Evolutionary conservation across 2,329 filamentous ascomycete genomes (phyloP).

Genomic region (Graphium sp.): DNA sequence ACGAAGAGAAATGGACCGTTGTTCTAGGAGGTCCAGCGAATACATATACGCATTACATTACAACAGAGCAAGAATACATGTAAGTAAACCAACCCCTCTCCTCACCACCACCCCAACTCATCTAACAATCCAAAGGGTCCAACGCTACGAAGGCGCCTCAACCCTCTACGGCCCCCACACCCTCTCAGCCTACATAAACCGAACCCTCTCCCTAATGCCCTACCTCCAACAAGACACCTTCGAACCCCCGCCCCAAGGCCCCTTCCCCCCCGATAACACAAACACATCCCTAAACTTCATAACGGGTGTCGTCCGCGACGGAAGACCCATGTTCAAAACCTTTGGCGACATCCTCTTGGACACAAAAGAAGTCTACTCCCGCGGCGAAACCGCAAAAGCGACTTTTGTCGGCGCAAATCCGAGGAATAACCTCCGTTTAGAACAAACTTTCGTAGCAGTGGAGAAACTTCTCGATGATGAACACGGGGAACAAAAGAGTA

Average conservation of each 20-base stretch:
- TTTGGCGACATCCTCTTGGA: slow-evolving; percentile 54
- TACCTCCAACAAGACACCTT: slow-evolving; percentile 18
- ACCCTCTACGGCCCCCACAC: slow-evolving; percentile 77
- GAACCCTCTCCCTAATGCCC: slow-evolving; percentile 47
- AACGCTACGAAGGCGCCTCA: slow-evolving; percentile 89
- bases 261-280: slow-evolving; percentile 61
- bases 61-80: slow-evolving; percentile 48
- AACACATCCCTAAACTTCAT: slow-evolving; percentile 67
- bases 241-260: slow-evolving; percentile 29
- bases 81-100: not conserved
- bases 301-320: slow-evolving; percentile 60
- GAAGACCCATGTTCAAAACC: slow-evolving; percentile 40
- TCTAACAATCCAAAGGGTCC: slow-evolving; percentile 26
- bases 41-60: slow-evolving; percentile 52
- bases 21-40: slow-evolving; percentile 42
- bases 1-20: slow-evolving; percentile 3
- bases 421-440: slow-evolving; percentile 69
- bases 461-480: slow-evolving; percentile 34
- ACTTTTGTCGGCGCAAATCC: slow-evolving; percentile 80
- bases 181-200: slow-evolving; percentile 73
- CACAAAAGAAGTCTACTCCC: slow-evolving; percentile 32
- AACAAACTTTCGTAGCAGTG: slow-evolving; percentile 60
- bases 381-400: slow-evolving; percentile 45
- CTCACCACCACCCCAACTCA: not conserved
- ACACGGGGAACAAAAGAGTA: too few species aligned